Evolutionary conservation across 2,329 filamentous ascomycete species (phyloP), one percentile per base, ranked within the genome.

Genomic region (Cordyceps javanica): DNA sequence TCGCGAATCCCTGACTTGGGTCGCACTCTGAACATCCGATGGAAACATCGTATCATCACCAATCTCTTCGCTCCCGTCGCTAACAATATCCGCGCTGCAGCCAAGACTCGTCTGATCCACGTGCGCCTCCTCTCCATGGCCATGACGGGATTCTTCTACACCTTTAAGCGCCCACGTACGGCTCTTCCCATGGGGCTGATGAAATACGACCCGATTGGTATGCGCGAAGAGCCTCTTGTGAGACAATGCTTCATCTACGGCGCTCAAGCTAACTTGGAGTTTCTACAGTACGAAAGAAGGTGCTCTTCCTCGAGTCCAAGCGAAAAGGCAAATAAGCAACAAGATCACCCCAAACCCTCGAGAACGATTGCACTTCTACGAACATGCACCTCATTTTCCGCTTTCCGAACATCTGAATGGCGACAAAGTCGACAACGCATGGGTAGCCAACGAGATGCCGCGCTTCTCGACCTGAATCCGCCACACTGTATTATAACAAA

Each of bases 111-210:
- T 72, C 88, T 93, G 64, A 58, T 99, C 71, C 84, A 90, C 70
- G 93, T 97, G 73, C 92, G 94, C 72, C 88, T 99, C 65, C 80
- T 99, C 72, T 96, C 91, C 62, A 99, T 99, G 94, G 94, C 94
- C 72, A 88, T 96, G 88, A 99, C 94, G 26, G 94, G 94, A 69
- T 99, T 91, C 82, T 99, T 93, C 81, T 92, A 93, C 74, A 95
- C 91, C 55, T 86, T 96, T 73, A 82, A 88, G 65, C 87, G 95
- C 59, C 92, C 91, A 13, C 87, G 94, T 65, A 82, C 83, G 30
- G 82, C 91, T 62, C 81, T 88, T 45, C 92, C 95, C 58, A 83
- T 99, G 75, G 95, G 91, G 77, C 94, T 99, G 91, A 79, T 99
- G 67, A 99, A 99, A 80, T 99, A 99, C 75, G 94, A 99, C 71